Percentiles rank a stretch among this genome's conserved stretches.
Evolutionary conservation across 2,329 filamentous ascomycete genomes (phyloP).

Genomic region (Xylaria sp.): DNA sequence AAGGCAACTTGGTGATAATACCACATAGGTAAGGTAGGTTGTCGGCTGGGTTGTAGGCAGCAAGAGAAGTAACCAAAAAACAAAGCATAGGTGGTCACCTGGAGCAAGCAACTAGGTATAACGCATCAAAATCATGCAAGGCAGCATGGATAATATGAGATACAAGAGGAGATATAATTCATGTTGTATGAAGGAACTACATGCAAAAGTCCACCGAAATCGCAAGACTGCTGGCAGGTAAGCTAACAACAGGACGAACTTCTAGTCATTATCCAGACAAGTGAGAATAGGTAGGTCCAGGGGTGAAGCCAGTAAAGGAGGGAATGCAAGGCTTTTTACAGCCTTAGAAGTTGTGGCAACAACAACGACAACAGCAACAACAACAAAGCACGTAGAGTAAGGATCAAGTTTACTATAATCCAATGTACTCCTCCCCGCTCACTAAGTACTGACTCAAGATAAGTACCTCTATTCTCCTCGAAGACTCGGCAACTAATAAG

Average conservation of each 20-base stretch:
- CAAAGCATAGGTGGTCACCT: neutral
- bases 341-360: neutral
- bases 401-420: neutral
- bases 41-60: neutral
- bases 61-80: neutral
- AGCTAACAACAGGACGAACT: no score
- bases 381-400: neutral
- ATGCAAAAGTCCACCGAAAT: no score
- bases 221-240: no score
- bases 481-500: neutral
- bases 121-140: no score
- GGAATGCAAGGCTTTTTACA: conserved; percentile 3
- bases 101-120: no score
- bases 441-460: neutral
- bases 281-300: neutral
- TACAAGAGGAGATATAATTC: no score
- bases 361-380: neutral
- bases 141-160: no score
- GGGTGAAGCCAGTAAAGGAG: neutral
- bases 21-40: neutral
- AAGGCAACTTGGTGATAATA: neutral
- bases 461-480: neutral
- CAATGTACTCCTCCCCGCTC: conserved; percentile 2
- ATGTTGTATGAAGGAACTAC: no score
- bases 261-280: no score